These are phyloP conservation scores for Novymonas esmeraldas DNA, from an alignment of 208 protist genomes.

Conservation along the genomic window DNA sequence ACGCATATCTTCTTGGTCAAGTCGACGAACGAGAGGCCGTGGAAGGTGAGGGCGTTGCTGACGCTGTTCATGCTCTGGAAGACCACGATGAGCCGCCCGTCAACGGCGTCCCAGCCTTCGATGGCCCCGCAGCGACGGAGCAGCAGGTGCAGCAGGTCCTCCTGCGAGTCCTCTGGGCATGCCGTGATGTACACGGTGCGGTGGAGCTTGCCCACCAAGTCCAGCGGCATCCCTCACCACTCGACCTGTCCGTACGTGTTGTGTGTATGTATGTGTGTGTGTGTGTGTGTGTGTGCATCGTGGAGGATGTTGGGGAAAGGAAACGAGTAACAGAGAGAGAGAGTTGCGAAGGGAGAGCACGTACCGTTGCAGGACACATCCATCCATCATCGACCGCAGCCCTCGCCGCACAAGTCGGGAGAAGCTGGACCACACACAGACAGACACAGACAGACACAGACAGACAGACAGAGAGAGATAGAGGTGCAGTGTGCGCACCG, in stretches of 20 bases:
- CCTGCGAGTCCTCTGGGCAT: conserved; percentile 53
- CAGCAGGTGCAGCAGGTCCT: conserved; percentile 79
- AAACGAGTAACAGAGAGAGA: neutral
- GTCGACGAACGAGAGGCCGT: conserved; percentile 76
- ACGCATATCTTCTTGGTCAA: conserved; percentile 59
- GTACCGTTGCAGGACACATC: no score
- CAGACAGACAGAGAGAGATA: no score
- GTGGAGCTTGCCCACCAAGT: conserved; percentile 86
- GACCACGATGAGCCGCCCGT: conserved; percentile 61
- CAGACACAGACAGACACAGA: no score
- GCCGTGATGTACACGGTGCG: conserved; percentile 83
- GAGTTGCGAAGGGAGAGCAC: no score
- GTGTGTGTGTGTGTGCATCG: neutral
- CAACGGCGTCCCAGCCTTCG: conserved; percentile 79
- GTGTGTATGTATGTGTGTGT: neutral
- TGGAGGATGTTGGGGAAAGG: no score
- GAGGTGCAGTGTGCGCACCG: no score
- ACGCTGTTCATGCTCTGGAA: conserved; percentile 87
- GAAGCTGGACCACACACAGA: no score
- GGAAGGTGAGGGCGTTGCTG: conserved; percentile 79
- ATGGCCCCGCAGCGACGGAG: conserved; percentile 72
- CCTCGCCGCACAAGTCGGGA: no score
- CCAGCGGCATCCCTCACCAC: conserved; percentile 57
- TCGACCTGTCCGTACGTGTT: neutral
- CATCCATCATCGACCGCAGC: no score